Percentiles rank a stretch among this genome's conserved stretches.
Evolutionary conservation across 768 basidiomycete species (phyloP).

Genomic region (Leccinum subgranulosum): DNA sequence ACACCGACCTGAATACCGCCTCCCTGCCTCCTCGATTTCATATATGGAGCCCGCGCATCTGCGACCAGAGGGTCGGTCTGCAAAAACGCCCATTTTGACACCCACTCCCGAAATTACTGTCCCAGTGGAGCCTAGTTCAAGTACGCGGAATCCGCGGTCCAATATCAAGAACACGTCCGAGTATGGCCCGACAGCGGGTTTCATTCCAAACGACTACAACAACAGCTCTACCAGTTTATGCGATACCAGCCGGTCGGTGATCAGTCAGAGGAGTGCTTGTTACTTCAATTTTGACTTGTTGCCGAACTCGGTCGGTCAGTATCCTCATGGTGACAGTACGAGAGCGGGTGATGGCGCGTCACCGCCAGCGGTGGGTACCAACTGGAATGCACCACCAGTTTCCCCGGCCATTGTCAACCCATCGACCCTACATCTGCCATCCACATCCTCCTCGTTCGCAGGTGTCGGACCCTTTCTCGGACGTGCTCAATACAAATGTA

Average conservation of each 20-base stretch:
- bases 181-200: slow-evolving; percentile 30
- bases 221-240: slow-evolving; percentile 7
- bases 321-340: not conserved
- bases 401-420: not conserved
- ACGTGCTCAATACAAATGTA: slow-evolving; percentile 31
- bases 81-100: not conserved
- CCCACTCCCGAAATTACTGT: not conserved
- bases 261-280: slow-evolving; percentile 14
- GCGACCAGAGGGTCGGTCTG: slow-evolving; percentile 6
- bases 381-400: not conserved
- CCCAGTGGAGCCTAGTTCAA: not conserved
- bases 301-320: slow-evolving; percentile 2
- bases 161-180: not conserved
- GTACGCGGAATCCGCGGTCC: slow-evolving; percentile 1
- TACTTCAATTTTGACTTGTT: slow-evolving; percentile 31
- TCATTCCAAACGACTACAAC: slow-evolving; percentile 21
- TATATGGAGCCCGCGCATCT: slow-evolving; percentile 17
- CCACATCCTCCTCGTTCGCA: not conserved
- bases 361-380: too few relatives aligned
- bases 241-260: slow-evolving; percentile 9
- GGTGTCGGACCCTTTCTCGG: slow-evolving; percentile 13
- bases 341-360: not conserved
- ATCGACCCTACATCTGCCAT: not conserved
- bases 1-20: slow-evolving; percentile 28
- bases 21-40: slow-evolving; percentile 15